A percentile compares a stretch with the other conserved stretches of the same genome.
Conservation (phyloP, 495 filamentous ascomycete genomes). For the Aspergillus ellipticus region DNA sequence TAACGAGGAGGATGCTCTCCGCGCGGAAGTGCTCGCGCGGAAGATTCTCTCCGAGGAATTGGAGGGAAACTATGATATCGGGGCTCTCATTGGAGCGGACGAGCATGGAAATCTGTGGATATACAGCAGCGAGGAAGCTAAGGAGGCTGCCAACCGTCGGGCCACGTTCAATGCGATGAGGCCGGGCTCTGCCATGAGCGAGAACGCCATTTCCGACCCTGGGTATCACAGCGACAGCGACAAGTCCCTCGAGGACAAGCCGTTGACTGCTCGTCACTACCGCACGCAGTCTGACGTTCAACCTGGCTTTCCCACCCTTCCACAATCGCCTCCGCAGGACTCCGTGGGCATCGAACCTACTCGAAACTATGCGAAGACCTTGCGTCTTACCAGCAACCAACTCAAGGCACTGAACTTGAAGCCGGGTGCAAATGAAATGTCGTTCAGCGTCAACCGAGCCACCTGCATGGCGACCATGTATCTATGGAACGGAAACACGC, state of each 20-base stretch:
- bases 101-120: constrained; percentile 98
- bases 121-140: constrained; percentile 95
- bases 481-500: constrained; percentile 81
- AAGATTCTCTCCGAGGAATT: constrained; percentile 93
- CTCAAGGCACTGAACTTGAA: constrained; percentile 82
- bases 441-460: constrained; percentile 92
- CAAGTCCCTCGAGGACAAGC: constrained; percentile 33
- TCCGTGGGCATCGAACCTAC: constrained; percentile 59
- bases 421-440: constrained; percentile 82
- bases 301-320: constrained; percentile 68
- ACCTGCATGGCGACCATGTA: constrained; percentile 91
- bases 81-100: constrained; percentile 89
- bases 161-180: constrained; percentile 50
- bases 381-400: constrained; percentile 94
- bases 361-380: constrained; percentile 91
- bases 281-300: constrained; percentile 66
- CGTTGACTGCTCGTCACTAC: constrained; percentile 43
- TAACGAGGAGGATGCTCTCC: constrained; percentile 84
- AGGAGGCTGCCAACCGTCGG: constrained; percentile 63
- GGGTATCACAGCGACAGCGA: constrained; percentile 88
- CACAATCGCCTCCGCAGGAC: constrained; percentile 65
- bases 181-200: constrained; percentile 53
- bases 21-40: constrained; percentile 89
- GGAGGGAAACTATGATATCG: constrained; percentile 93
- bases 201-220: constrained; percentile 86